Percentiles rank a stretch among this genome's conserved stretches.
phyloP scores from a whole-genome alignment of 2,329 filamentous ascomycete genomes.

The Zymoseptoria tritici region DNA sequence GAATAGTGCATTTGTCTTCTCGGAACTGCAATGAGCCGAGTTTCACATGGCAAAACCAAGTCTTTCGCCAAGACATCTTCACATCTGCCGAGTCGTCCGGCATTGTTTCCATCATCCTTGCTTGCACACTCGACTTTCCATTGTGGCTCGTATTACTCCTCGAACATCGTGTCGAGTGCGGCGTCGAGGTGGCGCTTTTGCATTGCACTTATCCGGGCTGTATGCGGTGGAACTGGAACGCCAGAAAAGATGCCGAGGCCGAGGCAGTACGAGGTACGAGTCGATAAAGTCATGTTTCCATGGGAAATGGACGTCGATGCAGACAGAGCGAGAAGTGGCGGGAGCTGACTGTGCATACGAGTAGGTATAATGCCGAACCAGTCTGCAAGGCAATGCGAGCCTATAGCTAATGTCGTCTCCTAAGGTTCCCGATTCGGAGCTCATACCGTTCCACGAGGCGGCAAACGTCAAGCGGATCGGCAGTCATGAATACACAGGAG shows the following conservation, averaged over 20 bases:
- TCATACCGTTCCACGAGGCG: slow-evolving; percentile 11
- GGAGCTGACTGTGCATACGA: not conserved
- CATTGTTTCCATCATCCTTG: not conserved
- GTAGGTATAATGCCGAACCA: not conserved
- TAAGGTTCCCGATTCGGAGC: not conserved
- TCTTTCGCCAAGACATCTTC: not conserved
- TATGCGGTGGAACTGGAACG: not conserved
- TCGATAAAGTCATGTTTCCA: not conserved
- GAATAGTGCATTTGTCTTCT: not conserved
- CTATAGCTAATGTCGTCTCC: not conserved
- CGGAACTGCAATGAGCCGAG: not conserved
- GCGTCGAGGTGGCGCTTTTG: not conserved
- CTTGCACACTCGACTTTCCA: not conserved
- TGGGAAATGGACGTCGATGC: not conserved
- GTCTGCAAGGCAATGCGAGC: not conserved
- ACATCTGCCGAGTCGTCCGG: not conserved
- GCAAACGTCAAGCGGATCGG: slow-evolving; percentile 1
- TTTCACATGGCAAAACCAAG: not conserved
- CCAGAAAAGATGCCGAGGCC: not conserved
- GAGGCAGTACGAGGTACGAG: not conserved
- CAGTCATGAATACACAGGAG: slow-evolving; percentile 11
- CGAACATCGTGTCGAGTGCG: not conserved
- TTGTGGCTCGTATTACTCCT: not conserved
- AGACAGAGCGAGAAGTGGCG: not conserved
- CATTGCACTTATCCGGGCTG: not conserved